These are phyloP conservation scores for Aureoboletus auriporus DNA, from an alignment of 768 basidiomycete genomes.

Conservation along the genomic window DNA sequence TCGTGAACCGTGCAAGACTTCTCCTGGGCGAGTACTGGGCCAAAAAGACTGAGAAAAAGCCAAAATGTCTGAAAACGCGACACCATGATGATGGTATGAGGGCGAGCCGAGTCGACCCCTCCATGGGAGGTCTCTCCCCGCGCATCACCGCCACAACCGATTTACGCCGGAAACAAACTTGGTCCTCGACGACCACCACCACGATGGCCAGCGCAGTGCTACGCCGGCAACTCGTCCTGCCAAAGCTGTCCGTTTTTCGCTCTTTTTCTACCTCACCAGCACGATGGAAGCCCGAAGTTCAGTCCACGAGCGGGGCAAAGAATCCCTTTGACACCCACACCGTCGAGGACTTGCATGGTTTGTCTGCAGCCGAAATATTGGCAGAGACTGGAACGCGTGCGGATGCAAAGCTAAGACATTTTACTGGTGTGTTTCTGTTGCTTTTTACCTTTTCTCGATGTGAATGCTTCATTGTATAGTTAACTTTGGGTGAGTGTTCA, in stretches of 20 bases:
- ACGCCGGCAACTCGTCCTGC: conserved; percentile 50
- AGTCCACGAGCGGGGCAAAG: conserved; percentile 34
- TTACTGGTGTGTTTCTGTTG: conserved; percentile 63
- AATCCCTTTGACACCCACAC: conserved; percentile 63
- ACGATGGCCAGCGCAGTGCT: conserved; percentile 65
- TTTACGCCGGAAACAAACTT: conserved; percentile 18
- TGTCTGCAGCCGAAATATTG: conserved; percentile 77
- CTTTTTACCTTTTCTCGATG: conserved; percentile 2
- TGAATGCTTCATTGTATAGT: conserved; percentile 43
- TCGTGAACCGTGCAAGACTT: conserved; percentile 59
- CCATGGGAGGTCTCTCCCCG: conserved; percentile 14
- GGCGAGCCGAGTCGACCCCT: conserved; percentile 19
- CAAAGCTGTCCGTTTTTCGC: conserved; percentile 26
- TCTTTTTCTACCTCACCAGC: conserved; percentile 22
- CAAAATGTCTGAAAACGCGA: background rate
- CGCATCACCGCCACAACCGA: conserved; percentile 24
- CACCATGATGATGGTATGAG: conserved; percentile 8
- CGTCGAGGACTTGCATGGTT: conserved; percentile 81
- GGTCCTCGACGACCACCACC: conserved; percentile 26
- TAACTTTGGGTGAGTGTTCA: conserved; percentile 74
- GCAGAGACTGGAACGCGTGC: conserved; percentile 65
- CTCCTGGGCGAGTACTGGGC: conserved; percentile 34
- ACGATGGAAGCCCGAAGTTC: conserved; percentile 19
- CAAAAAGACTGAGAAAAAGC: conserved; percentile 2
- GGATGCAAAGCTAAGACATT: conserved; percentile 86